Evolutionary conservation across 352 stramenopile species (phyloP), one percentile per base, ranked within the genome.

Genomic region (Pythium utonaiense): DNA sequence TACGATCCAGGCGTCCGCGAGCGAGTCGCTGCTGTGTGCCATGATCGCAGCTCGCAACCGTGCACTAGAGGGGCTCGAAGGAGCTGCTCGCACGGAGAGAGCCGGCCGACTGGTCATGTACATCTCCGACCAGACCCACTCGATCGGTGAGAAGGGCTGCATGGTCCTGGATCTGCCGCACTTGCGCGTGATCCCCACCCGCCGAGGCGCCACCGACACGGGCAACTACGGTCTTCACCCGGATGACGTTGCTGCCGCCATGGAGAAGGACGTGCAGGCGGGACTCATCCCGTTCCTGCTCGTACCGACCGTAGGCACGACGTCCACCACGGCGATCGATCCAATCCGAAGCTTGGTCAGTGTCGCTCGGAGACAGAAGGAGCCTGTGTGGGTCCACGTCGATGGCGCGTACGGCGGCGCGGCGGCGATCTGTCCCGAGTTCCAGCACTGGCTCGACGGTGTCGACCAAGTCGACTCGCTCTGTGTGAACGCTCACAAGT

Each of bases 401-500:
- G 82, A 91, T 30, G 77, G 75, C 48, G 82, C 82, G 0, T 91
- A 83, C 48, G 82, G 77, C 47, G 79, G 75, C 24, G 77, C 67
- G 44, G 77, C 78, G 4, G 58, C 65, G 7, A 57, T 87, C 13
- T 83, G 78, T 21, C 77, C 78, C 12, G 79, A 89, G 66, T 79
- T 73, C 57, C 70, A 75, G 24, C 49, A 63, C 30, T 82, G 74
- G 73, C 30, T 89, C 28, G 57, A 81, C 34, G 83, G 80, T n/a
- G 63, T 73, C 8, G 80, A 92, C 62, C 67, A 78, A n/a, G 77
- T 73, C 38, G 78, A 92, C 62, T 90, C 76, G 25, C 64, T 92
- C 59, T 80, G 78, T 50, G 66, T 88, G 57, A 92, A 92, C 61
- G 73, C 71, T 30, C 81, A 89, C 77, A 92, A 92, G 69, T 89